Evolutionary conservation across 352 stramenopile genomes (phyloP), one percentile per base, ranked within the genome.

Genomic region (Phytopythium cucurbitacearum): DNA sequence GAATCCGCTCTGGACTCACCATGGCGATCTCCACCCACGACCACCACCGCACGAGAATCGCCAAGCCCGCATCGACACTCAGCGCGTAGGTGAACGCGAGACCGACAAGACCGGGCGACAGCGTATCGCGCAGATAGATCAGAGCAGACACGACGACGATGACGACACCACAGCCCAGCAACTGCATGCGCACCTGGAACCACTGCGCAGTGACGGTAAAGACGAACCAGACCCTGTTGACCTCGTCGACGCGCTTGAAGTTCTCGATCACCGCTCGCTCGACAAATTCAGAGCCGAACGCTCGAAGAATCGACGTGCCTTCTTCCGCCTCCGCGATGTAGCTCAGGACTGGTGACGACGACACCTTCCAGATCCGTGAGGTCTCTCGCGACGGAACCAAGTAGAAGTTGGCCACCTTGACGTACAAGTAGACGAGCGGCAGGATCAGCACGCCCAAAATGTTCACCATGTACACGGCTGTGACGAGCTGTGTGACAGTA

Each of bases 81-180:
- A 90, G 61, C 5, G 75, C 78, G 66, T 95, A 98, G 8, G 82
- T 87, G 58, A 98, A 94, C 7, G 96, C 68, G 7, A 98, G 60
- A 9, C 76, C 94, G 9, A 89, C 72, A 8, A 97, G 37, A 9
- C 87, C 85, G 12, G 88, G 71, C 10, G 70, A 71, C 15, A 83
- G 46, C 7, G 45, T 60, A 2, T 57, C 40, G 12, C 56, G 65
- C 0, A 80, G 40, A 6, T 63, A 67, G 0, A 83, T 39, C 3
- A 83, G 56, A 1, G 63, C 51, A 3, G 69, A 77, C 1, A 80
- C 67, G 0, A 84, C 54, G 3, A 73, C 1, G 12, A 78, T 49
- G 16, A 84, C 59, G 10, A 87, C 57, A 0, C 56, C 52, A 32
- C 60, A 81, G 10, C 76, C 75, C 7, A 87, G 12, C 10, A 85